These are phyloP conservation scores for Peronospora farinosa DNA, from an alignment of 352 stramenopile species.

Conservation along the genomic window DNA sequence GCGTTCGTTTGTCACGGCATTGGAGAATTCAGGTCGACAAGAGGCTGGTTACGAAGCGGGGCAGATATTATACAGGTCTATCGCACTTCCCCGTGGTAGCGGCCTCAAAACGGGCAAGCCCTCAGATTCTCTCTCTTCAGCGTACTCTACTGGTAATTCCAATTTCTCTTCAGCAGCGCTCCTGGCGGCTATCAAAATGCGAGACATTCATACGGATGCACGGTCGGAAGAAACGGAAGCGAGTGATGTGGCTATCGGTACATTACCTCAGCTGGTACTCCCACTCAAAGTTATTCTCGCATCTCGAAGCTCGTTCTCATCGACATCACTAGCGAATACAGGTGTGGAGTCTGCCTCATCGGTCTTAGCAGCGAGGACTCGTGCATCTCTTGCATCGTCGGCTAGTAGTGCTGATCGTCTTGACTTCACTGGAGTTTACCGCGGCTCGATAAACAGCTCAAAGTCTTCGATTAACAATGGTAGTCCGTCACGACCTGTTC, in stretches of 20 bases:
- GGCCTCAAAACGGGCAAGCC: neutral
- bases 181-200: slow-evolving; percentile 26
- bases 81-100: slow-evolving; percentile 5
- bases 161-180: slow-evolving; percentile 21
- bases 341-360: slow-evolving; percentile 4
- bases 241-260: slow-evolving; percentile 19
- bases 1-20: neutral
- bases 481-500: neutral
- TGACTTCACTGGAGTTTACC: slow-evolving; percentile 50
- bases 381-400: slow-evolving; percentile 25
- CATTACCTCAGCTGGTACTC: slow-evolving; percentile 13
- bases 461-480: slow-evolving; percentile 12
- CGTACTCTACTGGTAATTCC: slow-evolving; percentile 2
- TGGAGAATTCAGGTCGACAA: neutral
- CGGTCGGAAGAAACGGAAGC: slow-evolving; percentile 29
- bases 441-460: slow-evolving; percentile 31
- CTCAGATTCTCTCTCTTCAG: neutral
- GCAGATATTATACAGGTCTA: slow-evolving; percentile 11
- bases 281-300: slow-evolving; percentile 24
- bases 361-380: slow-evolving; percentile 13
- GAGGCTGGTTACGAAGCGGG: neutral
- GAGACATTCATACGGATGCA: slow-evolving; percentile 15
- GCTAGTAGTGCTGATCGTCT: slow-evolving; percentile 29
- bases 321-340: slow-evolving; percentile 8
- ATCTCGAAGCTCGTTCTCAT: slow-evolving; percentile 14